Base-by-base conservation (phyloP, 371 early-diverging fungal species). In the Lichtheimia ornata region DNA sequence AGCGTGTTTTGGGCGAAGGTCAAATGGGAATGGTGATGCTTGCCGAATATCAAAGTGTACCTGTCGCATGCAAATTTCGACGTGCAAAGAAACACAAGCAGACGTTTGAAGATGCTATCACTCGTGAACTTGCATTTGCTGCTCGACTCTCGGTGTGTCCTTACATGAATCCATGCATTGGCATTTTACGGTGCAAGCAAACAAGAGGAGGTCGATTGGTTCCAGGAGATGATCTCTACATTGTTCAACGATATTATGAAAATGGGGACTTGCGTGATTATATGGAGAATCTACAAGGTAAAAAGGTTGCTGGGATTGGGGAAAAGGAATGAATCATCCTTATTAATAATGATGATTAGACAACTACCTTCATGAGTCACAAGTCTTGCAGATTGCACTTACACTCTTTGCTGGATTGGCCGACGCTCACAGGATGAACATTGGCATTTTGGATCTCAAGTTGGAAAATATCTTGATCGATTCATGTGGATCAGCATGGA, bases 381-480 rank as follows among this genome's bases (percentile, higher is more conserved):
- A 77, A 27, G 69, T 70, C 4, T 22, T 74, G 1, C 68, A 72
- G 11, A 64, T 72, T 5, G 62, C 65, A 5, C 61, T 74, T 4
- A 68, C 70, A 24, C 50, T 77, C 14, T 74, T 74, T 50, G 58
- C 74, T 2, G 70, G 72, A 7, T 59, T 77, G 4, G 53, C 56
- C 18, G 74, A 77, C 30, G 66, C 69, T 11, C 77, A 77, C 50
- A 42, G 41, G 0, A 42, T 70, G 1, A 58, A 60, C 17, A 68
- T 77, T 45, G 77, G 77, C 4, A 63, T 77, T 40, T 69, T 77
- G 7, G 77, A 77, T 55, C 43, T 77, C 3, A 77, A 77, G 43
- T 44, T 74, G 5, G 77, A 77, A 28, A 77, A 77, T 50, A 68
- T 74, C 9, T 40, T 77, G 57, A 64, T 74, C 28, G 74, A 73